Base-by-base conservation (phyloP, 2,329 filamentous ascomycete species). In the Triangularia verruculosa region DNA sequence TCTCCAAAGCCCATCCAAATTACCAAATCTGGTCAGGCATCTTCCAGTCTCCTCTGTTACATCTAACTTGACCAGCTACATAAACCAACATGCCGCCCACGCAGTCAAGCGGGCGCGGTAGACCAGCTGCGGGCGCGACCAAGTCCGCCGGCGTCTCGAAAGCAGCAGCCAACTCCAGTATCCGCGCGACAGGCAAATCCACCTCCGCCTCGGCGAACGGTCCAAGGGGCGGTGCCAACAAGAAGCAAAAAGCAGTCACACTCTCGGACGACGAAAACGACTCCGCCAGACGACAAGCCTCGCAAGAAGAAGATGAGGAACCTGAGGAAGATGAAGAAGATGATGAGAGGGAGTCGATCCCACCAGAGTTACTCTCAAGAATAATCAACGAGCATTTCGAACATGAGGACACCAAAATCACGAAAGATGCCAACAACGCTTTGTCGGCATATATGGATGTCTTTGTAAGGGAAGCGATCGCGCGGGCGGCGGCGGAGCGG, bases 381-480 rank as follows among this genome's bases (percentile, higher is more conserved):
- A 78, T 97, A 3, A 80, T 97, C 32, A 89, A 96, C 73, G 87
- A 93, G 70, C 87, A 90, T 73, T 97, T 97, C 72, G 82, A 89
- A 70, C 82, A 84, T 65, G 84, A 89, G 57, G 83, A 84, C 62
- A 93, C 90, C 24, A 83, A 89, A 69, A 87, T 97, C 68, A 88
- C 88, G 7, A 88, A 86, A 70, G 90, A 93, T 72, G 92, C 92
- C 3, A 91, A 93, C 74, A 83, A 80, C 6, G 85, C 93, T 1
- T 84, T 93, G 64, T 89, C 87, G 13, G 92, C 89, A 77, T 98
- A 98, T 74, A 84, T 97, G 76, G 92, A 97, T 76, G 86, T 94
- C 0, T 98, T 97, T 77, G 90, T 97, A 60, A 84, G 90, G 66
- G 94, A 98, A 78, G 92, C 92, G 1, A 87, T 98, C 73, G 92